Evolutionary conservation across 768 basidiomycete species (phyloP).

Genomic region (Kondoa malvinella): DNA sequence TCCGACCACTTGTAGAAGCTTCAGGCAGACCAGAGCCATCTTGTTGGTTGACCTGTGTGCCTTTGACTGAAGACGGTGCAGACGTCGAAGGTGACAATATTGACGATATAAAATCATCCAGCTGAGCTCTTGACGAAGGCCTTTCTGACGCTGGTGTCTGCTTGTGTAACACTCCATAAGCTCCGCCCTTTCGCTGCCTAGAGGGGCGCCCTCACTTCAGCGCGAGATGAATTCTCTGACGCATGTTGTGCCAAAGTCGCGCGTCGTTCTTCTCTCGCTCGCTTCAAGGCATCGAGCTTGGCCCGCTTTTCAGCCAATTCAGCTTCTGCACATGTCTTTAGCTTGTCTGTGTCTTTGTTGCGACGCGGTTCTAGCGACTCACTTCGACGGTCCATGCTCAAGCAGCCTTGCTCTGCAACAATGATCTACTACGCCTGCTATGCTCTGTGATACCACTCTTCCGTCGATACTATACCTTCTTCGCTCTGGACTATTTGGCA

Average conservation of each 20-base stretch:
- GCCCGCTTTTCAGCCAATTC: conserved; percentile 82
- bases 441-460: background rate
- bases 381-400: conserved; percentile 2
- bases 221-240: background rate
- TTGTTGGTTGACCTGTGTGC: conserved; percentile 30
- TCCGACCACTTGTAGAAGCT: conserved; percentile 43
- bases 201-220: background rate
- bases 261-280: conserved; percentile 46
- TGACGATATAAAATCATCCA: conserved; percentile 39
- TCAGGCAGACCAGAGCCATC: conserved; percentile 23
- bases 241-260: background rate
- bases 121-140: conserved; percentile 18
- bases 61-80: conserved; percentile 48
- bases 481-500: too few species aligned
- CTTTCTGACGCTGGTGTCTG: background rate
- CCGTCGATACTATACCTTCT: too few species aligned
- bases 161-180: background rate
- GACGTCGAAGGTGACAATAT: conserved; percentile 56
- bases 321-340: conserved; percentile 29
- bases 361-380: background rate
- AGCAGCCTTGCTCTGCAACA: too few species aligned
- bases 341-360: background rate
- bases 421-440: background rate
- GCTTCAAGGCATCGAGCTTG: conserved; percentile 67
- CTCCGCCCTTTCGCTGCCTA: background rate